Conservation (phyloP, 331 rosid genomes). For the Stylosanthes scabra region DNA sequence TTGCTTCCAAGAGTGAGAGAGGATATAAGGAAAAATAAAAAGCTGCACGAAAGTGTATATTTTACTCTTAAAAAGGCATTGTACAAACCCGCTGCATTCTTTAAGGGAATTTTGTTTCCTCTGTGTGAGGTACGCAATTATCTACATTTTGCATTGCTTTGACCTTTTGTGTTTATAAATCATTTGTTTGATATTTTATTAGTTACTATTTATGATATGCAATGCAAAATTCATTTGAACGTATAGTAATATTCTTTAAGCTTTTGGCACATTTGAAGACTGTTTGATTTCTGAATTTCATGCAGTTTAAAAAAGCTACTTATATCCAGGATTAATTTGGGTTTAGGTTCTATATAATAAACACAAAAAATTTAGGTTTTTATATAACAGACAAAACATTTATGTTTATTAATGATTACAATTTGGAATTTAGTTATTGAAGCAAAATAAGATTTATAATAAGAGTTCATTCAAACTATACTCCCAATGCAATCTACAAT, state of each 20-base stretch:
- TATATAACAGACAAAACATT: too few species aligned
- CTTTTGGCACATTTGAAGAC: not conserved
- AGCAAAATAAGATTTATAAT: not conserved
- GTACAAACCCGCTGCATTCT: slow-evolving; percentile 86
- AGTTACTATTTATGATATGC: slow-evolving; percentile 10
- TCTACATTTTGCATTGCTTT: slow-evolving; percentile 5
- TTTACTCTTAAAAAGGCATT: slow-evolving; percentile 76
- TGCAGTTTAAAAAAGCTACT: not conserved
- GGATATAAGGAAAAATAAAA: slow-evolving; percentile 74
- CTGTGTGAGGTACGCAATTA: slow-evolving; percentile 74
- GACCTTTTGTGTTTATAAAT: slow-evolving; percentile 38
- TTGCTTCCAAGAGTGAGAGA: slow-evolving; percentile 87
- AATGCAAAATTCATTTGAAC: not conserved
- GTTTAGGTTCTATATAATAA: slow-evolving; percentile 5
- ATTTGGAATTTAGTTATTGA: not conserved
- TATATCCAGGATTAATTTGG: slow-evolving; percentile 17
- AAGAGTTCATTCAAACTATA: not conserved
- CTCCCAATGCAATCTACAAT: slow-evolving; percentile 9
- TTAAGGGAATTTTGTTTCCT: slow-evolving; percentile 79
- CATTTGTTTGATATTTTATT: not conserved
- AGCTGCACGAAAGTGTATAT: slow-evolving; percentile 83
- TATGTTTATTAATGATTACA: slow-evolving; percentile 5
- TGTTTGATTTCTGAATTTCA: not conserved
- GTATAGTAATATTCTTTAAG: not conserved
- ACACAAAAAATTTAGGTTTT: not conserved